phyloP scores from a whole-genome alignment of 257 asterid genomes.

The Ehretia macrophylla region DNA sequence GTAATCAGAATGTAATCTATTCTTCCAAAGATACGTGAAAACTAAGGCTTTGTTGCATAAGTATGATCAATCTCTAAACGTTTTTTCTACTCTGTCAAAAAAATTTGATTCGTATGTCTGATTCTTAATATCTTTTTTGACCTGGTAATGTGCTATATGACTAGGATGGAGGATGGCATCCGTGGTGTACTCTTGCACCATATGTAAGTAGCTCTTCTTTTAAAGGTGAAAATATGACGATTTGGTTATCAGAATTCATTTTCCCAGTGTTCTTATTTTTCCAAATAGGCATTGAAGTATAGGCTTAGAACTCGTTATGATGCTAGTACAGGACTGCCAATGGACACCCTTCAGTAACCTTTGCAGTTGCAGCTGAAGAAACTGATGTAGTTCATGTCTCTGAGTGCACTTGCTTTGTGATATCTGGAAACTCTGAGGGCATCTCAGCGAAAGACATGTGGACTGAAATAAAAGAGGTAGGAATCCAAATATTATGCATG shows the following conservation, averaged over 20 bases:
- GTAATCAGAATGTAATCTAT: slow-evolving; percentile 1
- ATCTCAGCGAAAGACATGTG: slow-evolving; percentile 89
- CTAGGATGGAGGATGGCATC: slow-evolving; percentile 59
- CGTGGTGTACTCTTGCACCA: slow-evolving; percentile 89
- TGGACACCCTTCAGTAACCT: slow-evolving; percentile 75
- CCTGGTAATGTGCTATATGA: slow-evolving; percentile 19
- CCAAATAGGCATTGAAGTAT: background rate
- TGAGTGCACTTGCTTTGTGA: slow-evolving; percentile 79
- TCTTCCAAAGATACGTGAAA: no score
- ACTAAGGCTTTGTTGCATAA: background rate
- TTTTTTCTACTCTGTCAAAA: background rate
- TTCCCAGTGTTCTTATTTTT: background rate
- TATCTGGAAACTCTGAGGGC: slow-evolving; percentile 71
- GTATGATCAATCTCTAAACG: slow-evolving; percentile 2
- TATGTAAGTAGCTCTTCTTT: slow-evolving; percentile 44
- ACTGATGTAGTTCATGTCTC: slow-evolving; percentile 67
- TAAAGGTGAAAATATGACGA: slow-evolving; percentile 2
- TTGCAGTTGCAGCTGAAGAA: slow-evolving; percentile 81
- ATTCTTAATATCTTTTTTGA: slow-evolving; percentile 19
- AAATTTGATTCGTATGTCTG: slow-evolving; percentile 1
- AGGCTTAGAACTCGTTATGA: background rate
- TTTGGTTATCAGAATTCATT: background rate
- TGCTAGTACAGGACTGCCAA: slow-evolving; percentile 57
- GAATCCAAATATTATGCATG: background rate
- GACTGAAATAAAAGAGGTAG: slow-evolving; percentile 90